These are phyloP conservation scores for Aureobasidium uvarum DNA, from an alignment of 2,329 filamentous ascomycete species.

Conservation along the genomic window DNA sequence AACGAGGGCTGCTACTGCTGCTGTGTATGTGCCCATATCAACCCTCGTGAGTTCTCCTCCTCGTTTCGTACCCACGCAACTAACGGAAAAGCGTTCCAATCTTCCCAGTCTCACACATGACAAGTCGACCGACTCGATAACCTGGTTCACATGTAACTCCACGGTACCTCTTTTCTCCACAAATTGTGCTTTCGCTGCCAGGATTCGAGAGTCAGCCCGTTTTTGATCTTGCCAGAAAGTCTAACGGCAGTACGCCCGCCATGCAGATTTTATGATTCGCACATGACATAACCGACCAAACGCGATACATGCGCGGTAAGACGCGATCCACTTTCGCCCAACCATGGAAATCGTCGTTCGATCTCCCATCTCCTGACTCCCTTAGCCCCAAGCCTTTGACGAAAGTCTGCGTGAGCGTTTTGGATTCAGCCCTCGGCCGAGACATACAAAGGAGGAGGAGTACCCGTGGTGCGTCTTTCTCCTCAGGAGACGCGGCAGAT, in stretches of 20 bases:
- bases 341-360: background rate
- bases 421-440: background rate
- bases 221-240: background rate
- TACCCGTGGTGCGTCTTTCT: background rate
- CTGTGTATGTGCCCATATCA: background rate
- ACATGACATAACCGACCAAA: constrained; percentile 1
- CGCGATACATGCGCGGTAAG: constrained; percentile 18
- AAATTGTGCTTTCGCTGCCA: background rate
- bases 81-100: constrained; percentile 10
- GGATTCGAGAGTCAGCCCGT: background rate
- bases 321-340: constrained; percentile 18
- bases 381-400: background rate
- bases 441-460: background rate
- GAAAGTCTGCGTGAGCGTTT: constrained; percentile 5
- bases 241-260: constrained; percentile 14
- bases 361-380: constrained; percentile 12
- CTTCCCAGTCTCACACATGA: constrained; percentile 3
- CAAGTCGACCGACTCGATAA: background rate
- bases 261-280: constrained; percentile 17
- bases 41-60: background rate
- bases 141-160: constrained; percentile 1
- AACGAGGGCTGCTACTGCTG: background rate
- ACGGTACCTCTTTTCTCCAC: background rate
- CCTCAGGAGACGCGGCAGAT: constrained; percentile 10
- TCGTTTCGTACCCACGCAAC: constrained; percentile 14